These are phyloP conservation scores for Cyberlindnera veronae DNA, from an alignment of 805 yeast genomes.

Conservation along the genomic window DNA sequence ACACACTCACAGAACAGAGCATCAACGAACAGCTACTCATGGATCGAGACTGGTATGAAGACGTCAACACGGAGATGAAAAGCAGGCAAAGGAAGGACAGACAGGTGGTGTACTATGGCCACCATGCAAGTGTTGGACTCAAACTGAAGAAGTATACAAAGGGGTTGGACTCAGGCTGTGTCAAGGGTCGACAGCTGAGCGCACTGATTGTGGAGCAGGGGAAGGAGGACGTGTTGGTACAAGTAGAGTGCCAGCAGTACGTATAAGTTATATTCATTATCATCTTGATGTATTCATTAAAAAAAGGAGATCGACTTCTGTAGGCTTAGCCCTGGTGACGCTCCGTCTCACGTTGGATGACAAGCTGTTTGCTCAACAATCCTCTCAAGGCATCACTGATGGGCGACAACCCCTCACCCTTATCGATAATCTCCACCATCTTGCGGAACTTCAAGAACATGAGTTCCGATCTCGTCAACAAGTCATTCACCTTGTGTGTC, in stretches of 20 bases:
- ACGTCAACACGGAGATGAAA: conserved; percentile 24
- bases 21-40: conserved; percentile 65
- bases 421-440: conserved; percentile 74
- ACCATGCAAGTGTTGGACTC: conserved; percentile 79
- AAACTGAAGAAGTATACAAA: conserved; percentile 59
- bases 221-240: conserved; percentile 11
- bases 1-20: conserved; percentile 37
- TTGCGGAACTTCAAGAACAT: conserved; percentile 76
- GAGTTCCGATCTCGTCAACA: conserved; percentile 80
- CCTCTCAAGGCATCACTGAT: conserved; percentile 51
- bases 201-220: conserved; percentile 40
- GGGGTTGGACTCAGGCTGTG: conserved; percentile 85
- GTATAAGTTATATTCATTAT: background rate
- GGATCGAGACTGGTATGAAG: conserved; percentile 58
- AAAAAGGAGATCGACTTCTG: background rate
- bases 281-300: background rate
- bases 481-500: conserved; percentile 68
- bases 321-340: conserved; percentile 22
- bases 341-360: conserved; percentile 57
- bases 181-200: conserved; percentile 63
- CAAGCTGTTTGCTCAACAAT: conserved; percentile 55
- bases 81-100: conserved; percentile 28
- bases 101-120: conserved; percentile 71
- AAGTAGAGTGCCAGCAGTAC: conserved; percentile 15
- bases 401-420: conserved; percentile 23